phyloP scores from a whole-genome alignment of 75 land plant genomes.

The Chamaecyparis obtusa region DNA sequence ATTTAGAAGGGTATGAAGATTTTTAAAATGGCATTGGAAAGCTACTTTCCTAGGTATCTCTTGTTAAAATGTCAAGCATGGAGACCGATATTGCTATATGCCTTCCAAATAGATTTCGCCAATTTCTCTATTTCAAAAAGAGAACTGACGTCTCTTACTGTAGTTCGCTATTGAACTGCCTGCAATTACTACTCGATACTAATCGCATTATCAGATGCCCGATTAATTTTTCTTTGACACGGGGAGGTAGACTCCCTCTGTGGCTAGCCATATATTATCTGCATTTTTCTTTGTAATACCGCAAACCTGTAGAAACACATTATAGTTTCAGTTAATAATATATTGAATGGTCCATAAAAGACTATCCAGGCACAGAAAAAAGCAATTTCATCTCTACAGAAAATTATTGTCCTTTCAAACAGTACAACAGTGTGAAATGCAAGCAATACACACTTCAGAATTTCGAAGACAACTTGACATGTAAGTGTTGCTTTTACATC shows the following conservation, averaged over 20 bases:
- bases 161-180: neutral
- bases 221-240: conserved; percentile 31
- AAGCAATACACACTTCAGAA: neutral
- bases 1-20: neutral
- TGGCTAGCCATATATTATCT: conserved; percentile 93
- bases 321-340: neutral
- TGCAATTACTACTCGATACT: neutral
- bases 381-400: neutral
- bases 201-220: neutral
- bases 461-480: neutral
- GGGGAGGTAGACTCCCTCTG: conserved; percentile 93
- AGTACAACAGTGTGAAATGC: neutral
- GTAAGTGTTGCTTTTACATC: neutral
- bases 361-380: conserved; percentile 2
- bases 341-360: neutral
- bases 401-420: conserved; percentile 2
- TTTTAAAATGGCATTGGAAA: neutral
- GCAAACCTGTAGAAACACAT: conserved; percentile 70
- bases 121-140: neutral
- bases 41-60: neutral
- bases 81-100: neutral
- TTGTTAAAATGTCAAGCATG: neutral
- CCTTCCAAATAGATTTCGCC: neutral
- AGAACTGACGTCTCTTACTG: neutral
- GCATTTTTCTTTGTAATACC: conserved; percentile 77